Base-by-base conservation (phyloP, 306 rosid species). In the Gastrolobium villosum region DNA sequence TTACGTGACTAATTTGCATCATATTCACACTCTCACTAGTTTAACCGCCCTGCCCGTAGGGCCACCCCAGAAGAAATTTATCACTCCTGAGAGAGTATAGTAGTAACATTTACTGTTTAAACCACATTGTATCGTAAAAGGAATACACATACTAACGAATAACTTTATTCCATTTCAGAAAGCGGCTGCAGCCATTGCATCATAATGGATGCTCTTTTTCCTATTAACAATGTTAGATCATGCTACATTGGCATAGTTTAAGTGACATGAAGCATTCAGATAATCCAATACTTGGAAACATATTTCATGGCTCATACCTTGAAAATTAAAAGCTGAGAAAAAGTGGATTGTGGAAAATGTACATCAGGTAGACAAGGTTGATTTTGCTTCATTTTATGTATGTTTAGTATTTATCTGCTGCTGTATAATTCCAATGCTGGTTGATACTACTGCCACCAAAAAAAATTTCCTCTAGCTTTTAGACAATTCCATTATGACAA, bases 161-260 rank as follows among this genome's bases (percentile, higher is more conserved):
- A n/a, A 48, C 7, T 49, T 13, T 5, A 54, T 69, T 50, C 63
- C 55, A 73, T 82, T 81, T 79, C 86, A 89, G 97, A 92, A 87
- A 83, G 90, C 89, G 74, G 81, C 92, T 31, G 83, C 92, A 54
- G 50, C 70, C 79, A 40, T 76, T 63, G 43, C 83, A 74, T 85
- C 88, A 4, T 90, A 70, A 75, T 56, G 62, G 53, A 13, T 36
- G 55, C 45, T 30, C 37, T 50, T 36, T 35, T 62, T 34, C 40
- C 44, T 50, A 75, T 70, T 61, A 50, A 10, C 44, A 39, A 40
- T 5, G 14, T 61, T 26, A 37, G 56, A 28, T 20, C 72, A 66
- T 76, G 82, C 81, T 37, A 72, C 63, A 37, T 56, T 43, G 60
- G 48, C 40, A 15, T 55, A 20, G 15, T 30, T 53, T 28, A 65